Base-by-base conservation (phyloP, 495 filamentous ascomycete genomes). In the Penicillium silybi region DNA sequence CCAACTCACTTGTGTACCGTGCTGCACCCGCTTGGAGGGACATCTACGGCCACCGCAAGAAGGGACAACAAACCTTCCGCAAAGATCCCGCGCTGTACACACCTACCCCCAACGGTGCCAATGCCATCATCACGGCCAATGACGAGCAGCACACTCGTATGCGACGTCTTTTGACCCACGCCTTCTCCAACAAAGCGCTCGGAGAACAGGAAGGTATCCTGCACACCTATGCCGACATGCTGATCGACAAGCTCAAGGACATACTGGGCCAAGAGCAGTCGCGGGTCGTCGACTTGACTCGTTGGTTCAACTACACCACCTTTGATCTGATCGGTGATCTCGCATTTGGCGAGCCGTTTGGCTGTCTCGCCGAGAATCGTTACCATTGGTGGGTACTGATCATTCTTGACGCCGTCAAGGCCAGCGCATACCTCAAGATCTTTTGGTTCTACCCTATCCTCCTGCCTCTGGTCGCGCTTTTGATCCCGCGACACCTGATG, bases 21-120 rank as follows among this genome's bases (percentile, higher is more conserved):
- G 61, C 69, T 16, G 62, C 78, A 0, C 56, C 72, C 44, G 81
- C 80, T 2, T 85, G 80, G 80, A 74, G 72, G 35, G 80, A 84
- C 25, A 82, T 85, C 37, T 81, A 82, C 63, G 76, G 75, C 13
- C 77, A 80, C 46, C 69, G 67, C 15, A 64, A 67, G 17, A 57
- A 63, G 39, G 75, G 66, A 0, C 58, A 63, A 16, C 56, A 41
- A 4, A 53, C 59, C 11, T 69, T 69, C 23, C 29, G 58, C 46
- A 71, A 68, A 37, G 71, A 81, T 38, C 61, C 69, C 3, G 48
- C 60, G 10, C 50, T 69, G 39, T 64, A 67, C 29, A 41, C 56
- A 17, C 56, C 66, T 7, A 54, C 57, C 34, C 57, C 57, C 27
- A 61, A 68, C 22, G 57, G 62, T 3, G 52, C 57, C 26, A 50